phyloP scores from a whole-genome alignment of 2,329 filamentous ascomycete species.

The Fusarium sp. region DNA sequence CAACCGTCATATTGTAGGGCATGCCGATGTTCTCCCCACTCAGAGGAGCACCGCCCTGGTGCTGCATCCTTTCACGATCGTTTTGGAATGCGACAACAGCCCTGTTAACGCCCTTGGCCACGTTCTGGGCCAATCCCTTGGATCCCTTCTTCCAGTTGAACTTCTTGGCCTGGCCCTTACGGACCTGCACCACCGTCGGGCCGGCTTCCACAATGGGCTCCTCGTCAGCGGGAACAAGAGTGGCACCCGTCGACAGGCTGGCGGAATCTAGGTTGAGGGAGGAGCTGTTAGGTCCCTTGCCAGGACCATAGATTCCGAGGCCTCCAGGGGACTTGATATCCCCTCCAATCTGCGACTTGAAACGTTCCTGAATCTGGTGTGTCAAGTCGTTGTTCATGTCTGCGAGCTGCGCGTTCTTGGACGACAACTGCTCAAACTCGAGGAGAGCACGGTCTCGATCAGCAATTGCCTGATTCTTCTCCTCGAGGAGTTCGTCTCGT shows the following conservation, averaged over 20 bases:
- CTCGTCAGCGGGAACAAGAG: slow-evolving; percentile 71
- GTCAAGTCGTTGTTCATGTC: slow-evolving; percentile 97
- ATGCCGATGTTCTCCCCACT: slow-evolving; percentile 74
- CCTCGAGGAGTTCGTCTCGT: slow-evolving; percentile 84
- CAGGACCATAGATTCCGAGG: slow-evolving; percentile 67
- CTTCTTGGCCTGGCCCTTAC: slow-evolving; percentile 93
- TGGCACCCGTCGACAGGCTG: slow-evolving; percentile 68
- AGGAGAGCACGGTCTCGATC: slow-evolving; percentile 93
- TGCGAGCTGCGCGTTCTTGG: slow-evolving; percentile 92
- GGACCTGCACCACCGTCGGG: slow-evolving; percentile 94
- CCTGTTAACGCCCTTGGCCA: slow-evolving; percentile 93
- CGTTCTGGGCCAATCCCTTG: slow-evolving; percentile 92
- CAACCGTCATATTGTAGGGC: slow-evolving; percentile 76
- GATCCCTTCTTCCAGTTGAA: slow-evolving; percentile 99
- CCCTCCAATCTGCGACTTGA: slow-evolving; percentile 79
- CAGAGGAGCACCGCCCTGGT: slow-evolving; percentile 59
- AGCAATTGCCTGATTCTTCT: slow-evolving; percentile 83
- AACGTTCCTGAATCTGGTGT: slow-evolving; percentile 91
- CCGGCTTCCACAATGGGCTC: slow-evolving; percentile 77
- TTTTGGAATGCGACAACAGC: slow-evolving; percentile 81
- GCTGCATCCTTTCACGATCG: slow-evolving; percentile 66
- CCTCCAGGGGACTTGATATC: slow-evolving; percentile 64
- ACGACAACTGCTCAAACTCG: slow-evolving; percentile 94
- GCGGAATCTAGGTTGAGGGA: slow-evolving; percentile 63
- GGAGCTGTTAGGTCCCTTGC: slow-evolving; percentile 63